These are phyloP conservation scores for Citrus unshiu DNA, from an alignment of 345 rosid species.

Conservation along the genomic window DNA sequence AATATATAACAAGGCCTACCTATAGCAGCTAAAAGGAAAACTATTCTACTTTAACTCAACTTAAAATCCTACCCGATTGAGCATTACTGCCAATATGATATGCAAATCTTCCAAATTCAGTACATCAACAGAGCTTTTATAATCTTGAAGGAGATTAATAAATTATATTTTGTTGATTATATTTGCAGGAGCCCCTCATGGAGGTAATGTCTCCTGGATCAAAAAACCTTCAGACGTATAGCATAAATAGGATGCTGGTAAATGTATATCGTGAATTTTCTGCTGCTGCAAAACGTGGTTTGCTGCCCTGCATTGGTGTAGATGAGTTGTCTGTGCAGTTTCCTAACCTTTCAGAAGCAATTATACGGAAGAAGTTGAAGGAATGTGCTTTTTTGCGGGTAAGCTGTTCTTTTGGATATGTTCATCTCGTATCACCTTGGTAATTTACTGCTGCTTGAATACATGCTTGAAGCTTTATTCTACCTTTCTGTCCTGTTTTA, in stretches of 20 bases:
- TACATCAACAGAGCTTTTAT: background rate
- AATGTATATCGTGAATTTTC: constrained; percentile 79
- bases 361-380: constrained; percentile 68
- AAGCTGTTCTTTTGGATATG: constrained; percentile 8
- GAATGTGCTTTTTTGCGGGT: constrained; percentile 71
- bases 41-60: background rate
- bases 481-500: background rate
- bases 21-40: background rate
- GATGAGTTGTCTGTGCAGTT: constrained; percentile 71
- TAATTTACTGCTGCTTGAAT: background rate
- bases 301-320: constrained; percentile 54
- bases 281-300: constrained; percentile 51
- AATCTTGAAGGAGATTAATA: background rate
- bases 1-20: background rate
- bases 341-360: constrained; percentile 62
- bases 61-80: background rate
- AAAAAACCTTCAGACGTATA: constrained; percentile 73
- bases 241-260: constrained; percentile 68
- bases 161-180: constrained; percentile 6
- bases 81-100: background rate
- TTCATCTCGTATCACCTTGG: background rate
- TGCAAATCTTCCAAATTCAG: background rate
- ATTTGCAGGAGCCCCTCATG: constrained; percentile 85
- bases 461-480: background rate
- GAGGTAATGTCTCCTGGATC: constrained; percentile 88